Base-by-base conservation (phyloP, 2,329 filamentous ascomycete species). In the Fusarium goolgardi region DNA sequence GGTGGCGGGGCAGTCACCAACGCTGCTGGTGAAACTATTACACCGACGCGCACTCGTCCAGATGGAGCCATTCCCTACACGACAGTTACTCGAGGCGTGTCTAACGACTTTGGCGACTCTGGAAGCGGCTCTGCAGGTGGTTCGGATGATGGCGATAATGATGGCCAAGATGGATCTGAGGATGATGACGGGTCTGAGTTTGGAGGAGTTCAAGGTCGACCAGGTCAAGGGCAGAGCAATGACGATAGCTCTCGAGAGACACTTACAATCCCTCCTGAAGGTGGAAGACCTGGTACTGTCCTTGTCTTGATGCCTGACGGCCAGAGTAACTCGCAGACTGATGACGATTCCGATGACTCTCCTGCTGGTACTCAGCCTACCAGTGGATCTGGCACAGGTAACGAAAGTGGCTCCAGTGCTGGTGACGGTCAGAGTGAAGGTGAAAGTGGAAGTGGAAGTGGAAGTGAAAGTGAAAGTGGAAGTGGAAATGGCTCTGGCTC, bases 231-330 rank as follows among this genome's bases (percentile, higher is more conserved):
- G 0, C 43, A 37, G 1, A 57, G 25, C 8, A 20, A 11, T 4
- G 29, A n/a, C 7, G 32, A 40, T 13, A 65, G 32, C 3, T 44
- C 45, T 12, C 46, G 51, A 32, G n/a, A 70, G 18, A 67, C 57
- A 0, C 23, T 69, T 4, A 69, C 66, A 0, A 54, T 69, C 2
- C 67, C 67, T 2, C 63, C 67, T 0, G 63, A 70, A 15, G 63
- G 49, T 0, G 66, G 63, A 1, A 64, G 60, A 8, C 50, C 46
- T 2, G 67, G 67, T 2, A 69, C 66, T 4, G 63, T 70, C 1
- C 32, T 69, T 34, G 44, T 70, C 4, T 7, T 69, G 13, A 67
- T 43, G 1, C 58, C 58, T 1, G 50, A 52, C 0, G 20, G 21
- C 3, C 18, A 34, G 7, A 40, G 16, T 9, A 34, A 55, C 2